These are phyloP conservation scores for Eucalyptus melliodora DNA, from an alignment of 345 rosid genomes.

Conservation along the genomic window DNA sequence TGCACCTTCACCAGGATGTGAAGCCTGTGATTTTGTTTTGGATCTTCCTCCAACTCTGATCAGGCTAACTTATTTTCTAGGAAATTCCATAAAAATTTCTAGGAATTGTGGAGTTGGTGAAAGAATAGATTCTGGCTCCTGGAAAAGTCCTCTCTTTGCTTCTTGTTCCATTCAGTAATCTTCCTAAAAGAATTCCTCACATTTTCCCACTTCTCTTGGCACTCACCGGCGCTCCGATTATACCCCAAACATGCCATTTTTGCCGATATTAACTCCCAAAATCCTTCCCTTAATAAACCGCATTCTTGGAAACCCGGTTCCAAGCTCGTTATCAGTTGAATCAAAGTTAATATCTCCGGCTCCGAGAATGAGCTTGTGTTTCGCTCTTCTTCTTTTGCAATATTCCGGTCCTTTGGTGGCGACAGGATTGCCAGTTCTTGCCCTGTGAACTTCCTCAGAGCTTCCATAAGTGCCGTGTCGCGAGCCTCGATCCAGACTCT, in stretches of 20 bases:
- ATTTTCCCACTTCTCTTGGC: conserved; percentile 33
- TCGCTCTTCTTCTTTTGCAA: background rate
- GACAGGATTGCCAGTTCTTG: background rate
- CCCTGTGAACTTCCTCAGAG: conserved; percentile 16
- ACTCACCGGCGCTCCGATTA: conserved; percentile 13
- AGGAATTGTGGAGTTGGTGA: background rate
- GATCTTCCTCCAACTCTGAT: background rate
- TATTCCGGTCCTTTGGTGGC: background rate
- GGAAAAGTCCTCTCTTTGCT: background rate
- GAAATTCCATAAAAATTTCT: background rate
- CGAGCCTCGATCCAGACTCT: conserved; percentile 44
- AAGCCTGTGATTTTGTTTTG: background rate
- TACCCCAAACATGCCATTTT: conserved; percentile 32
- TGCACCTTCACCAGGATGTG: background rate
- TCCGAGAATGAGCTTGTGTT: background rate
- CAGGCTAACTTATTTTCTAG: background rate
- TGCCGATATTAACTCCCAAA: conserved; percentile 30
- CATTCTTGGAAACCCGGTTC: conserved; percentile 16
- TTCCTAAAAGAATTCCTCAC: conserved; percentile 14
- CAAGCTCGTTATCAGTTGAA: conserved; percentile 20
- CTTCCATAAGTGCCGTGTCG: conserved; percentile 29
- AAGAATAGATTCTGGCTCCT: background rate
- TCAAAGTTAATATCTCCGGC: conserved; percentile 23
- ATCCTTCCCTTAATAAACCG: conserved; percentile 5
- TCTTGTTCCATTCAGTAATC: conserved; percentile 10